Conservation (phyloP, 208 protist genomes). For the Leishmania amazonensis region DNA sequence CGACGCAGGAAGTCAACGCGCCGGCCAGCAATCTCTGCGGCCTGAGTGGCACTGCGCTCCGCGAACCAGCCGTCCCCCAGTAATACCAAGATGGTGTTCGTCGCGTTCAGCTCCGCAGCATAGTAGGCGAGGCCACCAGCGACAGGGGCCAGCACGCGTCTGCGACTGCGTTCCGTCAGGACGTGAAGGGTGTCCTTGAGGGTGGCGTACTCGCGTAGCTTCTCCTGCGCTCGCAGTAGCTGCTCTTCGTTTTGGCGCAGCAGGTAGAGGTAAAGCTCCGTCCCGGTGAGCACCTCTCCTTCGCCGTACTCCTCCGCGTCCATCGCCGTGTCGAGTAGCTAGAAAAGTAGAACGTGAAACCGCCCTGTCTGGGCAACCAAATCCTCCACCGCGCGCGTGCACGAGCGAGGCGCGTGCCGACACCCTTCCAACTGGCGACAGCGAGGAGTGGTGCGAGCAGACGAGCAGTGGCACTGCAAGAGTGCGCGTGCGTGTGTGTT, state of each 20-base stretch:
- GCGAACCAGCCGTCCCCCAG: constrained; percentile 90
- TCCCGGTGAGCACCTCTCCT: constrained; percentile 64
- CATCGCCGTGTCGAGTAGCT: background rate
- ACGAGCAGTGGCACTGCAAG: background rate
- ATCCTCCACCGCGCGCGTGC: background rate
- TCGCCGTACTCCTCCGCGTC: constrained; percentile 34
- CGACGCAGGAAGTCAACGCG: constrained; percentile 72
- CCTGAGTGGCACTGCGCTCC: constrained; percentile 84
- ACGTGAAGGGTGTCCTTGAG: constrained; percentile 54
- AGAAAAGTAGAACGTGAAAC: background rate
- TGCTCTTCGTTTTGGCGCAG: constrained; percentile 55
- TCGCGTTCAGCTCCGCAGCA: constrained; percentile 68
- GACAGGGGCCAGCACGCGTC: constrained; percentile 75
- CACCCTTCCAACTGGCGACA: background rate
- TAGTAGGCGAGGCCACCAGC: constrained; percentile 84
- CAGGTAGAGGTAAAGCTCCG: constrained; percentile 73
- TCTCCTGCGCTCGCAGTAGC: constrained; percentile 24
- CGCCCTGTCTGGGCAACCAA: background rate
- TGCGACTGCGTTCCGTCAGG: constrained; percentile 59
- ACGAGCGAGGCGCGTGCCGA: background rate
- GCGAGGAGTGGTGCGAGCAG: background rate
- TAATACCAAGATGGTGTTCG: constrained; percentile 87
- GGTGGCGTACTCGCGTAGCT: constrained; percentile 50
- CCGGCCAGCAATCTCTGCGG: constrained; percentile 60
- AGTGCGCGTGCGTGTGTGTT: background rate